These are phyloP conservation scores for Arabidopsis hybrid DNA, from an alignment of 441 rosid species.

Conservation along the genomic window DNA sequence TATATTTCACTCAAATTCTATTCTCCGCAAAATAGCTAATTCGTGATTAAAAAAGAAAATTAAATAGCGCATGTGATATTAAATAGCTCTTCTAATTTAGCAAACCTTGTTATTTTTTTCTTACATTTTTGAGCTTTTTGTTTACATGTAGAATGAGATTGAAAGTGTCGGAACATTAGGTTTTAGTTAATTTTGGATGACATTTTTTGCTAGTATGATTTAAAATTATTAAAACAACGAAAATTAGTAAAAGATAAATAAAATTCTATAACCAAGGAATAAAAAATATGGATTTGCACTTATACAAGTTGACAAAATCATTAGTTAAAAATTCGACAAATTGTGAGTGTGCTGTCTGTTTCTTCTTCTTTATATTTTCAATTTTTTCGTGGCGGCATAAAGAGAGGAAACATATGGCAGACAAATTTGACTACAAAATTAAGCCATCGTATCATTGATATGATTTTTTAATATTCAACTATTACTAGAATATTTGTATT, in stretches of 20 bases:
- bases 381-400: slow-evolving; percentile 36
- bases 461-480: too few species aligned
- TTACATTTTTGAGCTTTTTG: neutral
- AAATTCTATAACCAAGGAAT: neutral
- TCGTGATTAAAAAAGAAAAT: neutral
- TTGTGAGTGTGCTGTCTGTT: slow-evolving; percentile 9
- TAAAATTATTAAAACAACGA: neutral
- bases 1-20: slow-evolving; percentile 40
- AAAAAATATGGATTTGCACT: slow-evolving; percentile 16
- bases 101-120: neutral
- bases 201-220: neutral
- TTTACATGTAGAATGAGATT: neutral
- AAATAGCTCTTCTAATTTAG: neutral
- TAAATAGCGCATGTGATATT: slow-evolving; percentile 32
- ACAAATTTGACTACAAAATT: slow-evolving; percentile 36
- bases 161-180: neutral
- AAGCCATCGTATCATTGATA: slow-evolving; percentile 26
- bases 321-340: slow-evolving; percentile 8
- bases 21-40: slow-evolving; percentile 26
- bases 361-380: neutral
- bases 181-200: neutral
- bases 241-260: neutral
- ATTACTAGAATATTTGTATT: neutral
- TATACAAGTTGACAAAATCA: slow-evolving; percentile 16
- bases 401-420: slow-evolving; percentile 46